Evolutionary conservation across 805 yeast genomes (phyloP).

Genomic region (Lipomyces orientalis): DNA sequence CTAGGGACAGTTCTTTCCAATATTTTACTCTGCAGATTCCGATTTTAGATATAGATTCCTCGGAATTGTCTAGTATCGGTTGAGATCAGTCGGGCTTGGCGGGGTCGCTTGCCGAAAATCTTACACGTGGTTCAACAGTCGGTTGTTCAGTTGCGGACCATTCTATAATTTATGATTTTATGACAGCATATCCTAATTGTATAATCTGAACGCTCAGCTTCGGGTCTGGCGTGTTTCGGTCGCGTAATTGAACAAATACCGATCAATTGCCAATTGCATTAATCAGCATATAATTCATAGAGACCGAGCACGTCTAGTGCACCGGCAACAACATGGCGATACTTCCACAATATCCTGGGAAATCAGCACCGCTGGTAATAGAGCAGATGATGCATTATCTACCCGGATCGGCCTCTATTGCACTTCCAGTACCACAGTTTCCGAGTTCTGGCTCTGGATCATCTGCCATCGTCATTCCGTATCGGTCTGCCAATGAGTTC

Average conservation of each 20-base stretch:
- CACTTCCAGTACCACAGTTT: conserved; percentile 20
- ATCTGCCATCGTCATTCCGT: not conserved
- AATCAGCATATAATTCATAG: not conserved
- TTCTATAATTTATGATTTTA: not conserved
- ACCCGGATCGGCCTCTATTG: conserved; percentile 26
- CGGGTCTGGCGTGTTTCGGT: not conserved
- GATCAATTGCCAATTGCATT: not conserved
- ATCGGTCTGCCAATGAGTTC: conserved; percentile 12
- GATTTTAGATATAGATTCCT: not conserved
- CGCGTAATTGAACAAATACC: not conserved
- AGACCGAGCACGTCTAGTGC: not conserved
- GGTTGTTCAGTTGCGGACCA: not conserved
- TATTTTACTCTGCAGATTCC: not conserved
- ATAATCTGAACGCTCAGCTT: not conserved
- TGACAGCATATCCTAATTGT: not conserved
- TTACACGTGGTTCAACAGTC: not conserved
- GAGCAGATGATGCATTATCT: conserved; percentile 28
- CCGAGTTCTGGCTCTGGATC: conserved; percentile 11
- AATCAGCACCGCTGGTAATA: conserved; percentile 31
- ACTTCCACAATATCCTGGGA: conserved; percentile 28
- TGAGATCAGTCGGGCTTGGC: not conserved
- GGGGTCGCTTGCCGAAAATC: not conserved
- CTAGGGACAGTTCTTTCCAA: not conserved
- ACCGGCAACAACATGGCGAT: conserved; percentile 9
- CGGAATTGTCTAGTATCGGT: not conserved